A percentile compares a stretch with the other conserved stretches of the same genome.
Evolutionary conservation across 352 stramenopile species (phyloP).

Genomic region (Aphanomyces stellatus): DNA sequence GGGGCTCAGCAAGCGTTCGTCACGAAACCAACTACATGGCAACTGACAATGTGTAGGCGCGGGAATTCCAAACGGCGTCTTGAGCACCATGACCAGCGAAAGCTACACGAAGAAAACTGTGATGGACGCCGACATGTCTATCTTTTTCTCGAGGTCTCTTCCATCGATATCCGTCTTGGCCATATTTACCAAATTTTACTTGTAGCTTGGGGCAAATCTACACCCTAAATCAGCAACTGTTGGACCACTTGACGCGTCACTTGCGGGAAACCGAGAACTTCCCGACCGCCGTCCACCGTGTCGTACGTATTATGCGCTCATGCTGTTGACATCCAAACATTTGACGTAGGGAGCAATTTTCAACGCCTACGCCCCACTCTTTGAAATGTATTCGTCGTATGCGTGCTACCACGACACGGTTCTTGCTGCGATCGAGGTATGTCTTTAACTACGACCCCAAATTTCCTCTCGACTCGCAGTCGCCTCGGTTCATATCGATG

Average conservation of each 20-base stretch:
- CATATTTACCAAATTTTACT: background rate
- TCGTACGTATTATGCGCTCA: constrained; percentile 17
- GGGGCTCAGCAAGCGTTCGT: constrained; percentile 4
- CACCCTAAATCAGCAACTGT: constrained; percentile 78
- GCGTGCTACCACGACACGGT: constrained; percentile 68
- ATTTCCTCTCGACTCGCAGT: constrained; percentile 21
- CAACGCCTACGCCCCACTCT: constrained; percentile 72
- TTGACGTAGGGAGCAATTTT: constrained; percentile 68
- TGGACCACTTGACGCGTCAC: constrained; percentile 77
- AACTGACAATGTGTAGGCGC: too few relatives aligned
- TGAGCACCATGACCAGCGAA: background rate
- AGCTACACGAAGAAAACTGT: constrained; percentile 19
- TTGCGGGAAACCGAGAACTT: constrained; percentile 47
- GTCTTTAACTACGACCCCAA: background rate
- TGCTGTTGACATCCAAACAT: background rate
- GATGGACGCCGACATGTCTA: constrained; percentile 75
- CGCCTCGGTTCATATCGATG: constrained; percentile 62
- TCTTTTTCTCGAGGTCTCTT: constrained; percentile 55
- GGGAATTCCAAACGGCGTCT: background rate
- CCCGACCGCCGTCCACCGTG: constrained; percentile 23
- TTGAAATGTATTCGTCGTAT: constrained; percentile 82
- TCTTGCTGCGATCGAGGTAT: constrained; percentile 45
- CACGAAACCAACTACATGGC: too few relatives aligned
- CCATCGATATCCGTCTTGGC: background rate
- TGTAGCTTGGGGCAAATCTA: constrained; percentile 80